A percentile compares a stretch with the other conserved stretches of the same genome.
phyloP scores from a whole-genome alignment of 2,329 filamentous ascomycete species.

The Beauveria brongniartii region DNA sequence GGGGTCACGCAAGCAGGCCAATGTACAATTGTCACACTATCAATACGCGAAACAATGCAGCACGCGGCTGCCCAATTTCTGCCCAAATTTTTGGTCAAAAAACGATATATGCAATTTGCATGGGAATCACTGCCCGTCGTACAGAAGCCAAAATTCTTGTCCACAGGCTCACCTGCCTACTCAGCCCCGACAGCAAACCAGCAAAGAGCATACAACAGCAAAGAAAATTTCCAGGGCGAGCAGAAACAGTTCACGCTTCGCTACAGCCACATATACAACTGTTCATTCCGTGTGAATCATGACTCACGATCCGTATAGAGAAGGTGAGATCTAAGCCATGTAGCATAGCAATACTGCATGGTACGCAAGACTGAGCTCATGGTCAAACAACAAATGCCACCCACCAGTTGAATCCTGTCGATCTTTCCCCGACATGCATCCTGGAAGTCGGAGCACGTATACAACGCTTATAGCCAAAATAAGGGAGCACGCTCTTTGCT shows the following conservation, averaged over 20 bases:
- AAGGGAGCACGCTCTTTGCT: neutral
- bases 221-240: constrained; percentile 4
- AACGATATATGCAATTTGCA: neutral
- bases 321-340: constrained; percentile 1
- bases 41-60: neutral
- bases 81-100: neutral
- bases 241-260: constrained; percentile 3
- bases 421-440: neutral
- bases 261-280: constrained; percentile 3
- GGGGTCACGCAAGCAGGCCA: neutral
- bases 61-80: neutral
- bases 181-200: neutral
- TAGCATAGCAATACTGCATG: neutral
- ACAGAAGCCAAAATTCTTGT: neutral
- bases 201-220: neutral
- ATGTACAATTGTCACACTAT: neutral
- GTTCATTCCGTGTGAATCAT: constrained; percentile 4
- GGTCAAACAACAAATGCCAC: constrained; percentile 4
- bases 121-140: neutral
- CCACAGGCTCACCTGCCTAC: neutral
- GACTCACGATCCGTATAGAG: neutral
- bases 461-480: neutral
- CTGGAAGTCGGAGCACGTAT: neutral
- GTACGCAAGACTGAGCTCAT: constrained; percentile 9
- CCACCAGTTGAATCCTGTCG: neutral